phyloP scores from a whole-genome alignment of 768 basidiomycete genomes.

The Leucocoprinus birnbaumii region DNA sequence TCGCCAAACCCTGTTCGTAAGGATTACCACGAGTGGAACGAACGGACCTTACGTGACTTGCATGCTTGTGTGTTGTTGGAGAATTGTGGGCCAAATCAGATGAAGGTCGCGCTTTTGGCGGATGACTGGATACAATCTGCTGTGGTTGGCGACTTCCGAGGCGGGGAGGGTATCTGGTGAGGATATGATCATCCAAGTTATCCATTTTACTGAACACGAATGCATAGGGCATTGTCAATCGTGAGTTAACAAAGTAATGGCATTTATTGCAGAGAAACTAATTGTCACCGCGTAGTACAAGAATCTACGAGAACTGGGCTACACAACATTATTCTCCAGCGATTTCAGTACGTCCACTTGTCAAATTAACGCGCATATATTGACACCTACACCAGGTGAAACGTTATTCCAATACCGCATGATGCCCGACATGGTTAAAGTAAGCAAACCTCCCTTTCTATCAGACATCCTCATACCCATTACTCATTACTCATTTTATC shows the following conservation, averaged over 20 bases:
- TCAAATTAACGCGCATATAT: neutral
- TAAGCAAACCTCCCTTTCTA: neutral
- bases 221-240: conserved; percentile 22
- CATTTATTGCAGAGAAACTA: neutral
- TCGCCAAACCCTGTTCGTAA: conserved; percentile 16
- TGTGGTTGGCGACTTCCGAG: conserved; percentile 16
- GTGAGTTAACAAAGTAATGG: conserved; percentile 12
- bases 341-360: conserved; percentile 18
- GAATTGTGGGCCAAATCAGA: conserved; percentile 29
- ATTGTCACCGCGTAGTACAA: conserved; percentile 19
- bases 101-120: conserved; percentile 28
- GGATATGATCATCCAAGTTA: too few species aligned
- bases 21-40: conserved; percentile 27
- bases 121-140: conserved; percentile 23
- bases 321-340: conserved; percentile 22
- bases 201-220: neutral
- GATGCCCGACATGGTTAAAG: conserved; percentile 30
- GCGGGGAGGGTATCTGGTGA: conserved; percentile 28
- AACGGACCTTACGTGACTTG: conserved; percentile 20
- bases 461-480: neutral
- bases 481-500: neutral
- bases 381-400: conserved; percentile 14
- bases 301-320: conserved; percentile 20
- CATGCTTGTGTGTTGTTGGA: conserved; percentile 23
- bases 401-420: conserved; percentile 26